Percentiles rank a stretch among this genome's conserved stretches.
phyloP scores from a whole-genome alignment of 495 filamentous ascomycete species.

The Hapsidospora chrysogenum region DNA sequence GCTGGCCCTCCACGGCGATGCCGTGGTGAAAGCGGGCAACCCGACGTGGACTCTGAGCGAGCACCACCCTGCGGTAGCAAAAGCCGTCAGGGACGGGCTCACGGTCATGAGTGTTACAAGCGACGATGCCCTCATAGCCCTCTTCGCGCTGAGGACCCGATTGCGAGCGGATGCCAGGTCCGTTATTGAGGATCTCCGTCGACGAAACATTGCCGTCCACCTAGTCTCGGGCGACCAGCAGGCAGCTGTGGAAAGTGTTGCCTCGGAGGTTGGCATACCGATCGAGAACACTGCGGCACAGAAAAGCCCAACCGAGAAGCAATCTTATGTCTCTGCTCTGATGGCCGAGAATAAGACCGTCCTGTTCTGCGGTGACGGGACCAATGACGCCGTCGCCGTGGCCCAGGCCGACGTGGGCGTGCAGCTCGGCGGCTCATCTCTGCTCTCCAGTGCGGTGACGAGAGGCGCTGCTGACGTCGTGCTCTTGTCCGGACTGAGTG shows the following conservation, averaged over 20 bases:
- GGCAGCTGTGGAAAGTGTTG: background rate
- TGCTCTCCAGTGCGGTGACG: slow-evolving; percentile 39
- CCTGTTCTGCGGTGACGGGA: slow-evolving; percentile 58
- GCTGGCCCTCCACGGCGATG: slow-evolving; percentile 2
- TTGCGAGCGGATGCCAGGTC: background rate
- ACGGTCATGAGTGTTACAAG: background rate
- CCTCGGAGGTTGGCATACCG: background rate
- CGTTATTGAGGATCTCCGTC: background rate
- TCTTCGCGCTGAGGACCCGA: background rate
- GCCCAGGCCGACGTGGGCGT: slow-evolving; percentile 49
- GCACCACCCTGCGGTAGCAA: background rate
- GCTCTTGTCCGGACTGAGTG: slow-evolving; percentile 34
- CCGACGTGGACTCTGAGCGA: background rate
- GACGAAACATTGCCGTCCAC: background rate
- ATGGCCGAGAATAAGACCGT: slow-evolving; percentile 7
- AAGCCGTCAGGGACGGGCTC: background rate
- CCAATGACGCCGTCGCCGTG: slow-evolving; percentile 56
- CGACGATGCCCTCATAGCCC: background rate
- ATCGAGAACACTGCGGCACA: background rate
- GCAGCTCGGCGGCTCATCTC: slow-evolving; percentile 37
- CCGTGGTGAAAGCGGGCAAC: background rate
- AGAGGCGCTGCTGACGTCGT: slow-evolving; percentile 47
- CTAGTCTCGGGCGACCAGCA: background rate
- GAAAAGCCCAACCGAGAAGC: background rate
- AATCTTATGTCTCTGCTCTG: background rate